Evolutionary conservation across 805 yeast genomes (phyloP).

Genomic region (Candida pseudoglaebosa): DNA sequence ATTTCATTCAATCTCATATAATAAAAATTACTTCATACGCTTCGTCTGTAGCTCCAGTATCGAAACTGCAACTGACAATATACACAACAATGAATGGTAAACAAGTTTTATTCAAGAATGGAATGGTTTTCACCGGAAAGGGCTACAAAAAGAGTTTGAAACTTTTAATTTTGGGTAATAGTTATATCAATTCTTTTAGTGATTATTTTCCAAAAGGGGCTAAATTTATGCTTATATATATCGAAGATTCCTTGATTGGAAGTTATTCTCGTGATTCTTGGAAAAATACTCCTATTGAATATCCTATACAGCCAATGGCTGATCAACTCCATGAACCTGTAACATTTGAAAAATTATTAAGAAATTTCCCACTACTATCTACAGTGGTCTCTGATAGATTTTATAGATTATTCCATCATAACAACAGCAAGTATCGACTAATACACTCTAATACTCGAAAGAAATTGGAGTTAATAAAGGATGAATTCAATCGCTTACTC

Average conservation of each 20-base stretch:
- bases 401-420: slow-evolving; percentile 38
- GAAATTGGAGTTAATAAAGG: slow-evolving; percentile 20
- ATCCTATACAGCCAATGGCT: neutral
- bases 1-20: slow-evolving; percentile 62
- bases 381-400: slow-evolving; percentile 36
- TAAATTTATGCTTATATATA: slow-evolving; percentile 51
- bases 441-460: slow-evolving; percentile 29
- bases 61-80: slow-evolving; percentile 37
- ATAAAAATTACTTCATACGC: slow-evolving; percentile 31
- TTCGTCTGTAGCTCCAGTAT: slow-evolving; percentile 18
- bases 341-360: slow-evolving; percentile 34
- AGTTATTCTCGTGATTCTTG: slow-evolving; percentile 10
- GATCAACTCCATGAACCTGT: slow-evolving; percentile 8
- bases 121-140: slow-evolving; percentile 49
- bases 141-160: slow-evolving; percentile 51
- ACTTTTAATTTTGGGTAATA: slow-evolving; percentile 41
- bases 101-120: slow-evolving; percentile 54
- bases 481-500: slow-evolving; percentile 30
- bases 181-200: slow-evolving; percentile 51
- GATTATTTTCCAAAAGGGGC: slow-evolving; percentile 57
- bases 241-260: slow-evolving; percentile 56
- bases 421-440: slow-evolving; percentile 28
- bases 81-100: slow-evolving; percentile 54
- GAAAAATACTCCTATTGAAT: neutral
- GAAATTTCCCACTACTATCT: slow-evolving; percentile 38